phyloP scores from a whole-genome alignment of 2,329 filamentous ascomycete genomes.

The Sporothrix pseudoabietina region DNA sequence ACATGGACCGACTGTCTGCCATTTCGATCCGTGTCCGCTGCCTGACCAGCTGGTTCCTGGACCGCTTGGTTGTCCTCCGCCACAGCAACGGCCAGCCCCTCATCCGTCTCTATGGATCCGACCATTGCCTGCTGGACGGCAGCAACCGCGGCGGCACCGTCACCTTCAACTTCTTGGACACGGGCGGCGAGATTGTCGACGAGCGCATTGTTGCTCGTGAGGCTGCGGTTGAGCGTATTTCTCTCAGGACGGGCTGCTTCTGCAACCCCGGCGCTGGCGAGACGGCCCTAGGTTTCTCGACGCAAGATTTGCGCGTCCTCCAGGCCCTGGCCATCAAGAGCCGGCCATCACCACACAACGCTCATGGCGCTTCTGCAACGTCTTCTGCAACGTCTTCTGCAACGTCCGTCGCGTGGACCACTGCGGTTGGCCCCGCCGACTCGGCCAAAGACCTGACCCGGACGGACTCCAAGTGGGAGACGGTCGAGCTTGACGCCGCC shows the following conservation, averaged over 20 bases:
- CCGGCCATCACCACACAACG: not conserved
- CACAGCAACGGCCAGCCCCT: conserved; percentile 44
- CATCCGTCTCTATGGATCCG: conserved; percentile 44
- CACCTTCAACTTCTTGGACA: conserved; percentile 46
- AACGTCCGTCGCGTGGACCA: not conserved
- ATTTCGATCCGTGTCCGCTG: conserved; percentile 43
- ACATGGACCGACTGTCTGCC: conserved; percentile 39
- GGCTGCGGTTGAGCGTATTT: conserved; percentile 43
- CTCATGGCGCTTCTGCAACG: not conserved
- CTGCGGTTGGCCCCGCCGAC: not conserved
- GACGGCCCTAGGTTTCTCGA: conserved; percentile 41
- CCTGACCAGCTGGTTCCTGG: conserved; percentile 45
- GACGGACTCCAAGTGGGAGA: not conserved
- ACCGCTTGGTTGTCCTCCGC: conserved; percentile 38
- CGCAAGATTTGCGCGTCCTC: conserved; percentile 30
- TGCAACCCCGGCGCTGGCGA: conserved; percentile 48
- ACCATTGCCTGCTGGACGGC: conserved; percentile 28
- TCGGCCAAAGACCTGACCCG: not conserved
- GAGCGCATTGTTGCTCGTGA: conserved; percentile 44
- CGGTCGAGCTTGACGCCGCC: not conserved
- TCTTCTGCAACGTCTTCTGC: not conserved
- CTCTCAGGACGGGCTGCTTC: conserved; percentile 48
- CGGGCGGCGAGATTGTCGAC: conserved; percentile 41
- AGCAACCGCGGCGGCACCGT: conserved; percentile 44
- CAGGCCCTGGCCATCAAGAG: conserved; percentile 29